Percentiles rank a stretch among this genome's conserved stretches.
Conservation (phyloP, 164 flowering plant species). For the Litsea cubeba region DNA sequence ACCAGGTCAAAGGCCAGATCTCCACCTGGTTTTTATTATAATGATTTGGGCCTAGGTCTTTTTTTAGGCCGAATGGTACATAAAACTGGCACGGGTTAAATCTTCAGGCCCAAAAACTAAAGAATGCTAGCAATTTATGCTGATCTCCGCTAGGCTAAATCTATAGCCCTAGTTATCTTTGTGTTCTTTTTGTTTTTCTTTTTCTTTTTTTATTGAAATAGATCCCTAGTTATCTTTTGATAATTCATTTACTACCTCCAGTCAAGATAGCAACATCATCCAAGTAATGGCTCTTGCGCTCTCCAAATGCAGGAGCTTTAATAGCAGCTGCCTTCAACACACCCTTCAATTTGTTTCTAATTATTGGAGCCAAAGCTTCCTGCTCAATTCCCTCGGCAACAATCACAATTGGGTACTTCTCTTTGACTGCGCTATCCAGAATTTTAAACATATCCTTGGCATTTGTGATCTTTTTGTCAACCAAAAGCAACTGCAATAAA, state of each 20-base stretch:
- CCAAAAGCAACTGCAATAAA: conserved; percentile 78
- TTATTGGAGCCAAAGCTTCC: conserved; percentile 76
- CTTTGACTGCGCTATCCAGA: conserved; percentile 72
- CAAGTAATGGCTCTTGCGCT: conserved; percentile 80
- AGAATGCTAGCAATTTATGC: no score
- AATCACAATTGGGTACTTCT: conserved; percentile 67
- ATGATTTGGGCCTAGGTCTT: no score
- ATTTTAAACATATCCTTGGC: conserved; percentile 70
- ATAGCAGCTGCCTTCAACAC: conserved; percentile 71
- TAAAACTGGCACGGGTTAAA: no score
- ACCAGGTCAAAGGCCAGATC: no score
- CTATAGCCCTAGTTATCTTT: no score
- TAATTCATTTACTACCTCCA: conserved; percentile 49
- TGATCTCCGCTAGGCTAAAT: no score
- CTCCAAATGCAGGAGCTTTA: conserved; percentile 90
- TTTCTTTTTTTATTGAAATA: no score
- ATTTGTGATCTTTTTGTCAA: conserved; percentile 68
- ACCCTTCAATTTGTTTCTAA: conserved; percentile 79
- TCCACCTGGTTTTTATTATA: no score
- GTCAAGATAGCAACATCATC: conserved; percentile 92
- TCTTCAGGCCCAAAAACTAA: no score
- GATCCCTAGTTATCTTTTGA: background rate
- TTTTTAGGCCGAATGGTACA: no score
- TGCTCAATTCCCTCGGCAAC: conserved; percentile 80
- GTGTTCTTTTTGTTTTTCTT: no score